Evolutionary conservation across 1,139 yeast species (phyloP).

Genomic region (Suhomyces terraborum): DNA sequence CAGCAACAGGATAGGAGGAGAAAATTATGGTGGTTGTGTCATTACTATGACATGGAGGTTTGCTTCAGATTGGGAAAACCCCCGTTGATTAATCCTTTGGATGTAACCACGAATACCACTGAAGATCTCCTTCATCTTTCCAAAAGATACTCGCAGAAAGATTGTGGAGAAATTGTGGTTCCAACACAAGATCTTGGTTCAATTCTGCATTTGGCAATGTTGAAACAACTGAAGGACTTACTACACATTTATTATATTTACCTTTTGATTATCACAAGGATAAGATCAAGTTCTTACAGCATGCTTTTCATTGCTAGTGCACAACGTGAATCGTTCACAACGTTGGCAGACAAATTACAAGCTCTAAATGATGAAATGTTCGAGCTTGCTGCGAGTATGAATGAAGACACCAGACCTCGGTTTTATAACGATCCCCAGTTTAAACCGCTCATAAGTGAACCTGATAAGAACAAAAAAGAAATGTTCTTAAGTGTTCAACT

Average conservation of each 20-base stretch:
- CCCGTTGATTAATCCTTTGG: conserved; percentile 54
- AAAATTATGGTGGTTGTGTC: conserved; percentile 59
- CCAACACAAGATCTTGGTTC: neutral
- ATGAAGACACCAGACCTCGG: conserved; percentile 15
- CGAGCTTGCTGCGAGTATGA: conserved; percentile 16
- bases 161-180: neutral
- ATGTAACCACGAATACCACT: conserved; percentile 28
- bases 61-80: conserved; percentile 63
- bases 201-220: conserved; percentile 1
- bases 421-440: conserved; percentile 22
- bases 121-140: conserved; percentile 9
- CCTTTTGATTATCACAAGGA: conserved; percentile 26
- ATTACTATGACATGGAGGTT: conserved; percentile 53
- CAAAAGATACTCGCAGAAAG: neutral
- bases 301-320: conserved; percentile 33
- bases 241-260: conserved; percentile 13
- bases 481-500: conserved; percentile 28
- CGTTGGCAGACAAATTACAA: conserved; percentile 13
- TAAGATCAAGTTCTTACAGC: conserved; percentile 33
- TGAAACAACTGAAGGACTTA: conserved; percentile 1
- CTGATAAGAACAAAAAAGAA: conserved; percentile 15
- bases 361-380: conserved; percentile 20
- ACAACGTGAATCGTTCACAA: conserved; percentile 15
- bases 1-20: conserved; percentile 44
- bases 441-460: conserved; percentile 6